Conservation (phyloP, 805 yeast genomes). For the Cephaloascus albidus region DNA sequence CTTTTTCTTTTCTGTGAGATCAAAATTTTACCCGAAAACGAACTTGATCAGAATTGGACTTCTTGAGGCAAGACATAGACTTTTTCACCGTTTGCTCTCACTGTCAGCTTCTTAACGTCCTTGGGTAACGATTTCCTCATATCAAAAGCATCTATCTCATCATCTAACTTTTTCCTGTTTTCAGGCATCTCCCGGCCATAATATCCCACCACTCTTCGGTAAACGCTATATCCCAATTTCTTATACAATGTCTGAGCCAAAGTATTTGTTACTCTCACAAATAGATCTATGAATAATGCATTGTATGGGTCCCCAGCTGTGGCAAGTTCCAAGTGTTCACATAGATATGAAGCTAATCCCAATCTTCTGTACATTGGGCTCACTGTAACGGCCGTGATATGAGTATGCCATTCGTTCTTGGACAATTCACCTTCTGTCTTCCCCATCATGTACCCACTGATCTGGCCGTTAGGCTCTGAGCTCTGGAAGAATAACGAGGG, state of each 20-base stretch:
- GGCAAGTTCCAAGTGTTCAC: slow-evolving; percentile 61
- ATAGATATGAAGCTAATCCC: slow-evolving; percentile 76
- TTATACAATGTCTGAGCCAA: slow-evolving; percentile 80
- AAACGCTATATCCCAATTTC: slow-evolving; percentile 77
- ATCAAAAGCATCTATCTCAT: slow-evolving; percentile 80
- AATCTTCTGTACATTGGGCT: slow-evolving; percentile 74
- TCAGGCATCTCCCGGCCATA: slow-evolving; percentile 45
- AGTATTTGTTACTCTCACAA: slow-evolving; percentile 78
- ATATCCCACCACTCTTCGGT: slow-evolving; percentile 81
- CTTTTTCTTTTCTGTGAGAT: too few species aligned
- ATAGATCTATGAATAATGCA: slow-evolving; percentile 81
- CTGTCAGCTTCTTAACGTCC: slow-evolving; percentile 43
- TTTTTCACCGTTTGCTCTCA: slow-evolving; percentile 52
- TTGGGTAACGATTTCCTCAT: slow-evolving; percentile 62
- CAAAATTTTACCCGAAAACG: too few species aligned
- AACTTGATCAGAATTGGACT: slow-evolving; percentile 47
- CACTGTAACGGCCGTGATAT: slow-evolving; percentile 92
- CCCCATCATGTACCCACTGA: slow-evolving; percentile 86
- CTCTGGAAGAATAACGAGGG: slow-evolving; percentile 85
- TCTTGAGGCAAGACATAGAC: slow-evolving; percentile 59
- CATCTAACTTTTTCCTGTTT: slow-evolving; percentile 39
- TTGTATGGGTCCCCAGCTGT: slow-evolving; percentile 68
- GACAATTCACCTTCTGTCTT: slow-evolving; percentile 74
- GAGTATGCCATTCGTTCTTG: slow-evolving; percentile 87
- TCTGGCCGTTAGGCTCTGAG: slow-evolving; percentile 23